These are phyloP conservation scores for Chaetomium sp. DNA, from an alignment of 2,329 filamentous ascomycete genomes.

Conservation along the genomic window DNA sequence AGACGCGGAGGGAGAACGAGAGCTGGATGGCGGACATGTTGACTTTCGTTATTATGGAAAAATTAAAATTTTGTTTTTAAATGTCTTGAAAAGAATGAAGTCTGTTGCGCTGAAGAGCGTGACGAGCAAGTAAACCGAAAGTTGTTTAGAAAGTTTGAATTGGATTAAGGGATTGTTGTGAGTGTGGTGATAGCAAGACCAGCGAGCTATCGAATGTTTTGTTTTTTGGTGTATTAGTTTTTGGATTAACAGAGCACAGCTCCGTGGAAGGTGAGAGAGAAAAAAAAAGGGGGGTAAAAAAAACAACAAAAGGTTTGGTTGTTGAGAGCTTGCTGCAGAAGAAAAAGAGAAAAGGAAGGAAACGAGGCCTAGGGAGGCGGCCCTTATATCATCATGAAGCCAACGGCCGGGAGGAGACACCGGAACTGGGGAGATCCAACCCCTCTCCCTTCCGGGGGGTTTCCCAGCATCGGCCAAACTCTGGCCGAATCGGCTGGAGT, in stretches of 20 bases:
- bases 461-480: constrained; percentile 22
- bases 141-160: constrained; percentile 36
- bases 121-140: constrained; percentile 50
- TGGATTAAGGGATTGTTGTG: constrained; percentile 27
- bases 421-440: constrained; percentile 20
- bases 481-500: constrained; percentile 17
- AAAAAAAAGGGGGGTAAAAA: constrained; percentile 27
- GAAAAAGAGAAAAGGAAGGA: constrained; percentile 39
- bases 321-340: constrained; percentile 62
- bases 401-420: constrained; percentile 26
- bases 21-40: constrained; percentile 89
- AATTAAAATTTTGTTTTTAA: constrained; percentile 5
- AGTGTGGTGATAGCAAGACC: constrained; percentile 32
- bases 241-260: constrained; percentile 33
- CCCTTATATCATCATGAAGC: constrained; percentile 37
- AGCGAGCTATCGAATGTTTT: constrained; percentile 36
- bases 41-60: constrained; percentile 28
- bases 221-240: constrained; percentile 29
- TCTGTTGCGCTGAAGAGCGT: constrained; percentile 35
- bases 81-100: constrained; percentile 23
- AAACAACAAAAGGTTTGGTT: constrained; percentile 48
- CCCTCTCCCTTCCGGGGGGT: too few relatives aligned
- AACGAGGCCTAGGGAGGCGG: constrained; percentile 32
- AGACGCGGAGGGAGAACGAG: constrained; percentile 93
- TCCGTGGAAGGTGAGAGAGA: constrained; percentile 23